A percentile compares a stretch with the other conserved stretches of the same genome.
Conservation (phyloP, 768 basidiomycete genomes). For the Trametes maxima region DNA sequence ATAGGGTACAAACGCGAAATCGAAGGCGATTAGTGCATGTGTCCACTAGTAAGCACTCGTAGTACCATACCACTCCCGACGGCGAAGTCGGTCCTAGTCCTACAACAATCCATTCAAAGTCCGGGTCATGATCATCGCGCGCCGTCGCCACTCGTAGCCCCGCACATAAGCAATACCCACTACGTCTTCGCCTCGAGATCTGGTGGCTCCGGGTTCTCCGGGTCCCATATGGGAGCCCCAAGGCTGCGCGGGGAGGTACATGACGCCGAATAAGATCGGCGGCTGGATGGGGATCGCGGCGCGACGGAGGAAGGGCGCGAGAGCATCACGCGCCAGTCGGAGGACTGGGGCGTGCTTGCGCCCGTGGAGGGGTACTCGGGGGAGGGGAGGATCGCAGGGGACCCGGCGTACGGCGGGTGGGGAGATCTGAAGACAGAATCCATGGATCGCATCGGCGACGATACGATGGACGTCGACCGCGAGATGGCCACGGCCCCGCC, state of each 20-base stretch:
- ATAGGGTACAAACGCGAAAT: background rate
- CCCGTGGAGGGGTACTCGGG: conserved; percentile 12
- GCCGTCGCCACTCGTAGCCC: background rate
- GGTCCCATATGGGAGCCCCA: background rate
- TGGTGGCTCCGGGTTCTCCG: conserved; percentile 15
- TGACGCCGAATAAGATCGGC: conserved; percentile 4
- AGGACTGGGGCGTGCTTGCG: conserved; percentile 8
- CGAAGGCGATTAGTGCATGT: conserved; percentile 3
- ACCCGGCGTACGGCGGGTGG: background rate
- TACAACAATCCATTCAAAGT: background rate
- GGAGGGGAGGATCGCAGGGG: conserved; percentile 14
- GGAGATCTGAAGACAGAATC: conserved; percentile 11
- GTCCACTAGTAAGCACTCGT: background rate
- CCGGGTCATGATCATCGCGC: background rate
- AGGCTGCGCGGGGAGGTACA: background rate
- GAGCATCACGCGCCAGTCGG: conserved; percentile 14
- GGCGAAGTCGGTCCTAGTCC: background rate
- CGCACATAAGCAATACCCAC: background rate
- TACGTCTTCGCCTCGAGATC: conserved; percentile 1
- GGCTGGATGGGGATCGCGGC: background rate
- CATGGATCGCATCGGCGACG: conserved; percentile 8
- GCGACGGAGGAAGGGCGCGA: background rate
- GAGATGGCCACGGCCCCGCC: background rate
- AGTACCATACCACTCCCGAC: background rate
- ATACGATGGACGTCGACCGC: conserved; percentile 17